A percentile compares a stretch with the other conserved stretches of the same genome.
Evolutionary conservation across 179 eudicot species (phyloP).

Genomic region (Monotropa hypopitys): DNA sequence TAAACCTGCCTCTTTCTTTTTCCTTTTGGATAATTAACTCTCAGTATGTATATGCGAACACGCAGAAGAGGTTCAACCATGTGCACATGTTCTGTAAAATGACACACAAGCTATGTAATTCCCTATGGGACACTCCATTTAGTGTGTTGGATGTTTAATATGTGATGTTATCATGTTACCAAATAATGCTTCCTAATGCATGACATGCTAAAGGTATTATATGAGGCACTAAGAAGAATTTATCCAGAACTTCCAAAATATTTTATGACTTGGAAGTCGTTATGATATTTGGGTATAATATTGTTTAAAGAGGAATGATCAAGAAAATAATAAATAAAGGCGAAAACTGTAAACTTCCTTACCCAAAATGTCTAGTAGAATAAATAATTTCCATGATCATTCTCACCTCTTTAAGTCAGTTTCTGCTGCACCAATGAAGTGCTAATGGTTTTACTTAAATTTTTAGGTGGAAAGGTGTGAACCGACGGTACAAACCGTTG

Average conservation of each 20-base stretch:
- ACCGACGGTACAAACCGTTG: slow-evolving; percentile 26
- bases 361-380: neutral
- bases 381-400: too few relatives aligned
- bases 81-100: neutral
- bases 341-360: neutral
- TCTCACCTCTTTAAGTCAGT: neutral
- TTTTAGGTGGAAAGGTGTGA: slow-evolving; percentile 65
- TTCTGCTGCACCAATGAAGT: neutral
- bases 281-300: neutral
- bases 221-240: neutral
- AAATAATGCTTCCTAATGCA: neutral
- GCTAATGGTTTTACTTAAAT: neutral
- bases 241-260: neutral
- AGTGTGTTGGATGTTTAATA: neutral
- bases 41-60: neutral
- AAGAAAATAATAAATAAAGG: neutral
- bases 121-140: neutral
- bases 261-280: neutral
- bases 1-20: neutral
- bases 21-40: neutral
- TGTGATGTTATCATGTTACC: neutral
- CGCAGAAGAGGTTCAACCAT: neutral
- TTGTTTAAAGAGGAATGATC: neutral
- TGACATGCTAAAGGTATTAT: neutral
- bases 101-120: neutral